These are phyloP conservation scores for Plasmopara viticola DNA, from an alignment of 352 stramenopile genomes.

Conservation along the genomic window DNA sequence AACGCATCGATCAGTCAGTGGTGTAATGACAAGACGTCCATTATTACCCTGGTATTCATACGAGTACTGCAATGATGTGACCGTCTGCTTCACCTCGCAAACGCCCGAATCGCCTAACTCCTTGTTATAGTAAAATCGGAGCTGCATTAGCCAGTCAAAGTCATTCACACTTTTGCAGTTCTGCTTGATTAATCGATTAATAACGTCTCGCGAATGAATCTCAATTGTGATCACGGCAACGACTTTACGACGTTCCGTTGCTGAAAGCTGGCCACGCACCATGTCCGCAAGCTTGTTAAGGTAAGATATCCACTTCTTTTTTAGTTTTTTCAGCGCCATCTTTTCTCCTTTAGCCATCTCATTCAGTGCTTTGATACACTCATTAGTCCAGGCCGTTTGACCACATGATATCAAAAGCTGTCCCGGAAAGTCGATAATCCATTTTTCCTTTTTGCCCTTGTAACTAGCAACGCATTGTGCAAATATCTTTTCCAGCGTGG, in stretches of 20 bases:
- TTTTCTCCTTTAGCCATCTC: slow-evolving; percentile 88
- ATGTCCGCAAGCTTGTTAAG: slow-evolving; percentile 92
- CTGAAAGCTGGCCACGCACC: slow-evolving; percentile 83
- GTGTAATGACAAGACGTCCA: slow-evolving; percentile 88
- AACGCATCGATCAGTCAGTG: slow-evolving; percentile 89
- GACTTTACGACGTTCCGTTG: slow-evolving; percentile 92
- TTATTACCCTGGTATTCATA: slow-evolving; percentile 88
- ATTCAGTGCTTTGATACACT: slow-evolving; percentile 91
- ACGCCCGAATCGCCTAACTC: slow-evolving; percentile 73
- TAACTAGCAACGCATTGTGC: slow-evolving; percentile 79
- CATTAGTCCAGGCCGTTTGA: slow-evolving; percentile 89
- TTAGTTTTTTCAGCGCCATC: slow-evolving; percentile 86
- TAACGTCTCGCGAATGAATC: slow-evolving; percentile 94
- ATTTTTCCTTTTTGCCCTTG: slow-evolving; percentile 93
- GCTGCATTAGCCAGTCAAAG: slow-evolving; percentile 89
- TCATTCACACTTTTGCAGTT: slow-evolving; percentile 89
- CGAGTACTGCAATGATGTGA: slow-evolving; percentile 79
- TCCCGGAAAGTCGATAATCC: slow-evolving; percentile 91
- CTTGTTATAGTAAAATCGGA: slow-evolving; percentile 85
- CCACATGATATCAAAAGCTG: slow-evolving; percentile 91
- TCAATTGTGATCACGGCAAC: slow-evolving; percentile 97
- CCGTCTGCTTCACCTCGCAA: slow-evolving; percentile 83
- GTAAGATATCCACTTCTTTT: slow-evolving; percentile 93
- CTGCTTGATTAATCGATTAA: slow-evolving; percentile 91
- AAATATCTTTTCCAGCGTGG: slow-evolving; percentile 81